Evolutionary conservation across 768 basidiomycete species (phyloP).

Genomic region (Boletus rufocinnamomeus): DNA sequence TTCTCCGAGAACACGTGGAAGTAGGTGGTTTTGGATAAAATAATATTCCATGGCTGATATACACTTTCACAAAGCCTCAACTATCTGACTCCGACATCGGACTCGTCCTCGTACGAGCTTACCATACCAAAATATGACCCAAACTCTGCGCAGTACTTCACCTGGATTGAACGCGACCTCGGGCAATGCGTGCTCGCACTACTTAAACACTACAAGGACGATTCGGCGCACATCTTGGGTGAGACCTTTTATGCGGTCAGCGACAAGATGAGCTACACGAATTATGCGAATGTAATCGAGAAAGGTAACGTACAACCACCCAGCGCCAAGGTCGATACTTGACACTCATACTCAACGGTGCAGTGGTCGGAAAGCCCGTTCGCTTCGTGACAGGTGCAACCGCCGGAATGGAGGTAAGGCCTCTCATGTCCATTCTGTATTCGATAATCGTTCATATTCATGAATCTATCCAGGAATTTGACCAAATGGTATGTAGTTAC

Average conservation of each 20-base stretch:
- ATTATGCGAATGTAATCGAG: background rate
- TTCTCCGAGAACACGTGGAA: slow-evolving; percentile 27
- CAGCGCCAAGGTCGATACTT: background rate
- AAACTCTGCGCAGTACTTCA: slow-evolving; percentile 21
- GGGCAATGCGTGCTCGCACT: slow-evolving; percentile 27
- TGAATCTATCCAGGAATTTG: slow-evolving; percentile 4
- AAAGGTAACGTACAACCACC: too few species aligned
- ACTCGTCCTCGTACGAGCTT: slow-evolving; percentile 21
- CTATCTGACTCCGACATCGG: slow-evolving; percentile 8
- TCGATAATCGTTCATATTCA: background rate
- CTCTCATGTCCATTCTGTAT: background rate
- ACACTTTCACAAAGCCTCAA: slow-evolving; percentile 3
- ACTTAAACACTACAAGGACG: slow-evolving; percentile 26
- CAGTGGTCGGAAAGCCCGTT: slow-evolving; percentile 24
- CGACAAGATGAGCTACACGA: slow-evolving; percentile 21
- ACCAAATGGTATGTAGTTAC: slow-evolving; percentile 26
- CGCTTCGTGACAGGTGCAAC: slow-evolving; percentile 21
- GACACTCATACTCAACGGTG: background rate
- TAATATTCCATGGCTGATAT: background rate
- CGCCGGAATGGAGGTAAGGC: slow-evolving; percentile 23
- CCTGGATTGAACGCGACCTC: slow-evolving; percentile 28
- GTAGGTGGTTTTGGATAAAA: slow-evolving; percentile 9
- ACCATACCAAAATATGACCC: slow-evolving; percentile 23
- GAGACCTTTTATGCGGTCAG: slow-evolving; percentile 29
- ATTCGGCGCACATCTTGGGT: slow-evolving; percentile 20